Base-by-base conservation (phyloP, 768 basidiomycete genomes). In the Leccinum obscurum region DNA sequence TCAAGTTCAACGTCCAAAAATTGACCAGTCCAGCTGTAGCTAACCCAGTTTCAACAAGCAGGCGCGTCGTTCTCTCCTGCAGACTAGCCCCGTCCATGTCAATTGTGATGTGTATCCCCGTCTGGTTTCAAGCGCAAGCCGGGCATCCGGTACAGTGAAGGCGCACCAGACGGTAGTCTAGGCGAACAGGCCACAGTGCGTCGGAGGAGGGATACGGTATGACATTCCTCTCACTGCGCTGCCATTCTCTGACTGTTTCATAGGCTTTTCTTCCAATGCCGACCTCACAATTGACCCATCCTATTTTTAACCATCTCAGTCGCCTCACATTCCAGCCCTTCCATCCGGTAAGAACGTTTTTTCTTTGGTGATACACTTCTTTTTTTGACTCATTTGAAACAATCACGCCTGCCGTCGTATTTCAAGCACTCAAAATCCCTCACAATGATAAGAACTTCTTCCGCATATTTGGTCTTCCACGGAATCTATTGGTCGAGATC, bases 221-320 rank as follows among this genome's bases (percentile, higher is more conserved):
- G 61, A 26, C 9, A 13, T 9, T 30, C 14, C 2, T 59, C 22
- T 52, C 30, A 20, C 54, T 17, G 4, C 24, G 32, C 52, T 28
- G 49, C 10, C 48, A 14, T 52, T 39, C 15, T 3, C 46, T 54
- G 30, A 66, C 53, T 8, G 8, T n/a, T 57, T 11, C 20, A 11
- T 28, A 85, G 83, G 72, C 76, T 17, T 84, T 83, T 63, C 67
- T 75, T 50, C 73, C 81, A 4, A 68, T 85, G 70, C 68, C 81
- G 0, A 66, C 65, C 11, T 65, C 63, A 1, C 74, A 76, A 54
- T 63, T 85, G n/a, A 74, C 71, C 24, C 72, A 82, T 20, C 72
- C 75, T 0, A 53, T 83, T 13, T 81, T 85, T 55, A 74, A 80
- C 28, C 70, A 74, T 10, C 67, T 69, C 2, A 71, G 75, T 53